phyloP scores from a whole-genome alignment of 2,329 filamentous ascomycete genomes.

The Apiospora aurea region DNA sequence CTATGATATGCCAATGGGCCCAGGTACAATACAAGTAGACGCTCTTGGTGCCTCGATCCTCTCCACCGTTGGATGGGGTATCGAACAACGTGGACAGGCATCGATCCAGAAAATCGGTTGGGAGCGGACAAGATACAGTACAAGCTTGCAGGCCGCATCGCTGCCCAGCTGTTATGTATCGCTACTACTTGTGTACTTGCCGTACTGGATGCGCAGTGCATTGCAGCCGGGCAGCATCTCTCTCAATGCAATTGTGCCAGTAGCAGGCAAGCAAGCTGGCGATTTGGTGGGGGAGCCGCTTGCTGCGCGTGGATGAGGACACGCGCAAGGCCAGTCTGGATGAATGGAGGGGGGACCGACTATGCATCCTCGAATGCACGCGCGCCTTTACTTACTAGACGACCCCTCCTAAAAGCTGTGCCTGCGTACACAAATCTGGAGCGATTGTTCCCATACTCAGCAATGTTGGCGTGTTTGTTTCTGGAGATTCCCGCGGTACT shows the following conservation, averaged over 20 bases:
- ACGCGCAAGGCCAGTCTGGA: not conserved
- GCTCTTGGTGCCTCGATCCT: conserved; percentile 25
- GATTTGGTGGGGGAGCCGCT: conserved; percentile 21
- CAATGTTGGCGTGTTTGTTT: conserved; percentile 2
- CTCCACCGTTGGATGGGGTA: conserved; percentile 26
- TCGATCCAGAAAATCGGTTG: conserved; percentile 19
- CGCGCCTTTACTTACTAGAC: conserved; percentile 7
- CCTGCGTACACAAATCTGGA: not conserved
- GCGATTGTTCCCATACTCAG: conserved; percentile 1
- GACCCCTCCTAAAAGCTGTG: not conserved
- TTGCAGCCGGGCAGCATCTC: conserved; percentile 5
- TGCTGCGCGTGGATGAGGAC: conserved; percentile 18
- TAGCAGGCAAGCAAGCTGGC: conserved; percentile 9
- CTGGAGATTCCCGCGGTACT: conserved; percentile 2
- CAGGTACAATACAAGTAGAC: not conserved
- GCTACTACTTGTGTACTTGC: conserved; percentile 21
- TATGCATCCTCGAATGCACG: not conserved
- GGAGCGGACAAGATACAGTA: conserved; percentile 1
- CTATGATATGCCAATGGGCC: not conserved
- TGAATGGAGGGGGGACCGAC: not conserved
- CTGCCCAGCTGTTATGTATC: conserved; percentile 29
- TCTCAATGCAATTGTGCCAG: conserved; percentile 1
- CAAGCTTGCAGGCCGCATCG: conserved; percentile 28
- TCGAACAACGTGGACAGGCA: conserved; percentile 27
- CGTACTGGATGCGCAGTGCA: conserved; percentile 11